Evolutionary conservation across 2,329 filamentous ascomycete species (phyloP).

Genomic region (Talaromyces sp.): DNA sequence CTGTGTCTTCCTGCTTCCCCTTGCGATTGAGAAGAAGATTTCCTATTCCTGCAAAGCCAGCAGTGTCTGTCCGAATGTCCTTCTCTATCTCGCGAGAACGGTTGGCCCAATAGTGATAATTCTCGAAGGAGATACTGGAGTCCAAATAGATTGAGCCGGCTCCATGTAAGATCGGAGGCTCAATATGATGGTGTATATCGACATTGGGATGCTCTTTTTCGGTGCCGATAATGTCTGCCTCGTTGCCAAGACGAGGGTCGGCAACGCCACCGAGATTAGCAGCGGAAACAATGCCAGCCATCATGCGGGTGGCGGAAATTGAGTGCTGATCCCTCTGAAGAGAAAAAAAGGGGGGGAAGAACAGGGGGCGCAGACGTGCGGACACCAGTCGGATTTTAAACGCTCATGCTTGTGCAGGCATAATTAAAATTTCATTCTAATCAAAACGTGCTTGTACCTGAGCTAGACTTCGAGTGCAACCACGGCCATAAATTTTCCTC

Average conservation of each 20-base stretch:
- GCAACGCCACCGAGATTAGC: slow-evolving; percentile 10
- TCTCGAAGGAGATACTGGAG: slow-evolving; percentile 37
- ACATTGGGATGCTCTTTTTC: slow-evolving; percentile 22
- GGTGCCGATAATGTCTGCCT: slow-evolving; percentile 19
- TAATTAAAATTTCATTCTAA: background rate
- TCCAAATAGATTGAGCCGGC: slow-evolving; percentile 22
- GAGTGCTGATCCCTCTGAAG: background rate
- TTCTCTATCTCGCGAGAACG: slow-evolving; percentile 38
- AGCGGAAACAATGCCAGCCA: slow-evolving; percentile 16
- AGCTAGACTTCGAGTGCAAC: background rate
- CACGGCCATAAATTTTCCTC: background rate
- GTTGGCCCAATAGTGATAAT: slow-evolving; percentile 39
- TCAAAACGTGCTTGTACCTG: background rate
- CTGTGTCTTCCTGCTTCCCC: background rate
- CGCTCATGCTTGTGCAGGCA: background rate
- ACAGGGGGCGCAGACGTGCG: background rate
- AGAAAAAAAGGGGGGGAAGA: background rate
- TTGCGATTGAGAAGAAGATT: background rate
- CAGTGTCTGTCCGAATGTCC: slow-evolving; percentile 18
- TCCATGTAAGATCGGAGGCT: slow-evolving; percentile 1
- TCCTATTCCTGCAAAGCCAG: slow-evolving; percentile 2
- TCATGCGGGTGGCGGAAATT: background rate
- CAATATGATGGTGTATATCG: background rate
- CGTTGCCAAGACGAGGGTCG: slow-evolving; percentile 21
- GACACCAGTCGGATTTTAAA: background rate